Base-by-base conservation (phyloP, 352 stramenopile species). In the Pythium rhizo-oryzae region DNA sequence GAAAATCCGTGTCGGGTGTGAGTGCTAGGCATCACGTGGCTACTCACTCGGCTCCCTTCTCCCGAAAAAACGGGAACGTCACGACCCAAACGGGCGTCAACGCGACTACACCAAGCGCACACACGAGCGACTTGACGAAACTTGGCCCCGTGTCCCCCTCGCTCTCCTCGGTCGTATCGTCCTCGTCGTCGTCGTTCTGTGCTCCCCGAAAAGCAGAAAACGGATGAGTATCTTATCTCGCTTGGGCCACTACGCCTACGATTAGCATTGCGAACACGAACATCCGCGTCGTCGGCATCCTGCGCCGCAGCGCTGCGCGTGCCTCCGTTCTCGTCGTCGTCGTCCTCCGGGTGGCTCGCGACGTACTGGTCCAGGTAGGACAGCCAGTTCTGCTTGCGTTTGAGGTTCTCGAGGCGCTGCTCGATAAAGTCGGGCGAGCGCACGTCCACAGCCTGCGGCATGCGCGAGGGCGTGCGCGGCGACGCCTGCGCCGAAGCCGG, bases 341-440 rank as follows among this genome's bases (percentile, higher is more conserved):
- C 74, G 24, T 74, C 71, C 43, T 91, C 84, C 39, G 83, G 68
- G 57, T 87, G 74, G 13, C 78, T 72, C 37, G 78, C 50, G 43
- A 95, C 87, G 69, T 93, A 95, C 52, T 91, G 75, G 67, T 95
- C 85, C 51, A 95, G 68, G 50, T 77, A 95, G 57, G 82, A 52
- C 23, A 47, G 63, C 81, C 81, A 92, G 25, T 76, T 81, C 9
- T 76, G 82, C 43, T 80, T 83, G 49, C 84, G 79, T 75, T 95
- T 95, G 71, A 95, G 82, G 77, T 95, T 95, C 65, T 95, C 87
- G 58, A 95, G 75, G 18, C 87, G 84, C 70, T 95, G 80, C 55
- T 92, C 85, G 39, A 95, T 95, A 72, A 90, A 89, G 56, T 95
- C 87, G 57, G 87, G 84, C 58, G 87, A 92, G 43, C 78, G 70